Evolutionary conservation across 2,329 filamentous ascomycete species (phyloP), one percentile per base, ranked within the genome.

Genomic region (Aspergillus vadensis): DNA sequence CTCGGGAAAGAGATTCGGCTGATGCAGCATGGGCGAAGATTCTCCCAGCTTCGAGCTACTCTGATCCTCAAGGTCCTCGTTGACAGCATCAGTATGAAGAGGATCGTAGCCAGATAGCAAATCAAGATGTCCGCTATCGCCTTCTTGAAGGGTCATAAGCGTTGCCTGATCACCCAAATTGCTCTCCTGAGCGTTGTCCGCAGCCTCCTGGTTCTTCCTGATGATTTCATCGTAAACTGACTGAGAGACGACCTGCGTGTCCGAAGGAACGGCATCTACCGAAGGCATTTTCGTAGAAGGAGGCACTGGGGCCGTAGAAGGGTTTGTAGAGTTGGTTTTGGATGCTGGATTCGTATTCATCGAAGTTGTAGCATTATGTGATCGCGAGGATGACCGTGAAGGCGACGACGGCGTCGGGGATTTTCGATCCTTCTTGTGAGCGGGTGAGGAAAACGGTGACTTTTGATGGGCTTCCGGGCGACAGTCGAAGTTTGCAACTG

Each of bases 31-130:
- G 9, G 77, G 77, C 38, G 77, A 78, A 1, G 77, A 79, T 10
- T 75, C 69, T 21, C 67, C 71, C 12, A 67, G 63, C 19, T 72
- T 74, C 43, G 69, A 72, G 36, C 67, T 73, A 57, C 65, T 70
- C 58, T 72, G 71, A n/a, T 78, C 75, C 53, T 77, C 72, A 59
- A 71, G 27, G 79, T 91, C 57, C 84, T 91, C 63, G 43, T 69
- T 65, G 15, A 63, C 64, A 30, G 55, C 51, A 43, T 64, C 65
- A 7, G 63, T 61, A 44, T 65, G 69, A 21, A 66, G 63, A 27
- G 68, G 67, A 14, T 74, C 74, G 43, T 80, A 74, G 39, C 72
- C 76, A 10, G 76, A 73, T 23, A 80, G 63, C 15, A 81, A 62
- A 61, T 81, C 75, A 50, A 81, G 69, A 69, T 80, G 77, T 4